Evolutionary conservation across 257 asterid species (phyloP), one percentile per base, ranked within the genome.

Genomic region (Forsythia viridissima): DNA sequence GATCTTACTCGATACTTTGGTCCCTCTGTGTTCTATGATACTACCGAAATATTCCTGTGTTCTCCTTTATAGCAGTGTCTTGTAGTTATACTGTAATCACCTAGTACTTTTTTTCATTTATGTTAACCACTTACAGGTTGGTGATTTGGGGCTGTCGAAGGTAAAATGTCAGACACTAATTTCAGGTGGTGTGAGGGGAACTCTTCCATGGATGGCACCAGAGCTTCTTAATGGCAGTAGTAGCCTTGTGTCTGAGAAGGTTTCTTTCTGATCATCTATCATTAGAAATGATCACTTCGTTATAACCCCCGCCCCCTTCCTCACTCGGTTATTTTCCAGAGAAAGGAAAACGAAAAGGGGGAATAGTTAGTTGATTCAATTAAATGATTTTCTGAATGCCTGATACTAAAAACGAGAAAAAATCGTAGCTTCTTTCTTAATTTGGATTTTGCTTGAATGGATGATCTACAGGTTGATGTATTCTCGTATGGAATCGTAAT

Each of bases 171-270:
- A 93, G 70, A 96, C 99, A 1, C 83, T 96, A 70, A 96, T 96
- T 71, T 96, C 99, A 37, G 99, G 98, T 24, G 99, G 99, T 24
- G 99, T 96, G 76, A 88, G 99, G 52, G 99, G 99, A 79, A 96
- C 99, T n/a, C 99, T 96, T 82, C 99, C 99, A 66, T 96, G 99
- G 99, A 96, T 96, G 98, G 99, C 99, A 39, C 99, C 99, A 0
- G 99, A 96, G 88, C 99, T 96, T 80, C 98, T 96, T 15, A 96
- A 96, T 74, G 99, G 99, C 65, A 91, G 97, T 89, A 96, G 96
- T 79, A 93, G 93, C 87, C 99, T 92, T 0, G 99, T 96, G 41
- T 96, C 97, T 8, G 99, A 96, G 84, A 96, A 96, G 99, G 99
- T 95, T 66, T 70, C 59, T 36, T 68, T 59, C 36, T 59, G 41